phyloP scores from a whole-genome alignment of 1,139 yeast species.

The Debaryomyces nepalensis region DNA sequence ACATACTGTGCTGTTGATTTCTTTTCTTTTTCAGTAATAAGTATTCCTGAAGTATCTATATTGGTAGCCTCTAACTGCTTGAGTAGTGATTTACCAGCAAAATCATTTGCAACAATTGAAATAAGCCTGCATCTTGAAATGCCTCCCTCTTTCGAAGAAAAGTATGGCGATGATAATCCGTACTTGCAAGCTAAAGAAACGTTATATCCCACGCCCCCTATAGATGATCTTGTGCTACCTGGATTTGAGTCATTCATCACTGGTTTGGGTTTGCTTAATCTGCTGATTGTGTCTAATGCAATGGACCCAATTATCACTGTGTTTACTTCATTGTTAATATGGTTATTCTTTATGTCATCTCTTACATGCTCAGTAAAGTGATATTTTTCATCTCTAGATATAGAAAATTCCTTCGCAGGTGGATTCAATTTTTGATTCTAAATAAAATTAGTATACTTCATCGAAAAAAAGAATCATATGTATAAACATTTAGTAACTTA shows the following conservation, averaged over 20 bases:
- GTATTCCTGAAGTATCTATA: slow-evolving; percentile 49
- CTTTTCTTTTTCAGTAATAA: slow-evolving; percentile 23
- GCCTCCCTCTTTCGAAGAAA: slow-evolving; percentile 17
- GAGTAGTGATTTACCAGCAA: slow-evolving; percentile 51
- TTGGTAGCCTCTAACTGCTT: slow-evolving; percentile 28
- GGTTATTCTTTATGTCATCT: neutral
- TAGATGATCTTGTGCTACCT: slow-evolving; percentile 56
- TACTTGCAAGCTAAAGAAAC: slow-evolving; percentile 60
- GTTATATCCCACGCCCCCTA: slow-evolving; percentile 89
- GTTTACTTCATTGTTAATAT: slow-evolving; percentile 18
- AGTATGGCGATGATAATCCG: slow-evolving; percentile 23
- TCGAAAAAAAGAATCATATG: neutral
- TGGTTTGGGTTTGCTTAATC: slow-evolving; percentile 29
- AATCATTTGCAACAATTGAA: slow-evolving; percentile 64
- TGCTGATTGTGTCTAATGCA: slow-evolving; percentile 73
- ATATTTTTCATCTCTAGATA: neutral
- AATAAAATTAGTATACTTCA: slow-evolving; percentile 17
- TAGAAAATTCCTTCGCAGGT: neutral
- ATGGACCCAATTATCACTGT: slow-evolving; percentile 71
- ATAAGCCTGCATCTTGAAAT: slow-evolving; percentile 44
- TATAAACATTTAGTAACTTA: slow-evolving; percentile 16
- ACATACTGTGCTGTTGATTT: slow-evolving; percentile 69
- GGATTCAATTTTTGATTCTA: slow-evolving; percentile 1
- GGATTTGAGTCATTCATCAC: slow-evolving; percentile 73
- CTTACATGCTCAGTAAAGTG: neutral